Base-by-base conservation (phyloP, 2,329 filamentous ascomycete species). In the Raffaelea ambrosiae region DNA sequence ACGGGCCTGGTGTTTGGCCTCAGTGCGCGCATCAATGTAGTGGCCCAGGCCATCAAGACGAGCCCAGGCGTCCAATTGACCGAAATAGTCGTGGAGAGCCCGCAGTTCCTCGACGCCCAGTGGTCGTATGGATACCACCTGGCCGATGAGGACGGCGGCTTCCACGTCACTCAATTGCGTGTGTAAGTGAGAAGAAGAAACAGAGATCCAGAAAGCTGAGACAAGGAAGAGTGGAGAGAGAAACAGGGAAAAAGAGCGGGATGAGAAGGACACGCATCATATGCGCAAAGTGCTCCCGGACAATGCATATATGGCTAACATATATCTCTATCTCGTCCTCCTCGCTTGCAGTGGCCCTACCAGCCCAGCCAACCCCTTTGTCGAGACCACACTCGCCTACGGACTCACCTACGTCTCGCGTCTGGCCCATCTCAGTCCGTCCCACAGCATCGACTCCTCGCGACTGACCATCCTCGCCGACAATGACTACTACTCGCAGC, bases 401-500 rank as follows among this genome's bases (percentile, higher is more conserved):
- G 86, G 80, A 48, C 77, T 97, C 57, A 93, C 85, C 48, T 96
- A 95, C 67, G 82, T 88, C 68, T 64, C 73, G 63, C 62, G 64
- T 44, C 52, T 71, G 54, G 59, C 66, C 56, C 53, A 58, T 52
- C 61, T 66, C 45, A 59, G 60, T 40, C 58, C 67, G 5, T 56
- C 59, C 35, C 64, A 68, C 56, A 76, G 67, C 60, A 81, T 93
- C 59, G 74, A 75, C 14, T 79, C 89, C 4, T 69, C 84, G 26
- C 80, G 80, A 14, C 79, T 97, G 63, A 89, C 86, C 52, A 91
- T 98, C 62, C 78, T 97, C 33, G 91, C 93, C 51, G 89, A 96
- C 68, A 90, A 93, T 61, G 88, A 94, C 70, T 98, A 98, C 76
- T 98, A 97, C 72, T 96, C 93, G 4, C 81, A 83, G 51, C 74